Base-by-base conservation (phyloP, 2,329 filamentous ascomycete species). In the Thelonectria rubi region DNA sequence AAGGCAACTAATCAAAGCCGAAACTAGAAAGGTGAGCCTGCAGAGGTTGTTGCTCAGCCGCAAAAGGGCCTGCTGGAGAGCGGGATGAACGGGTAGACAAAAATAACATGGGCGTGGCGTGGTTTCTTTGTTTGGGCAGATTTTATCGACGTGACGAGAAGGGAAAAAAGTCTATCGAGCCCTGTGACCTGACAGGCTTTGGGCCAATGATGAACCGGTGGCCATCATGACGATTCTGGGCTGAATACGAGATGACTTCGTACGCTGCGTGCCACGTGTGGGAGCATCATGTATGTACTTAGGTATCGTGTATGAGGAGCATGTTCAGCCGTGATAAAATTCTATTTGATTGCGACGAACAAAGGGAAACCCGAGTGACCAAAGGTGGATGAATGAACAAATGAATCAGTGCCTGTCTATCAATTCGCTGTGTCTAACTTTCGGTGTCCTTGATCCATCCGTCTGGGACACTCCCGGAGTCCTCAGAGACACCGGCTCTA, bases 181-280 rank as follows among this genome's bases (percentile, higher is more conserved):
- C 32, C 58, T 40, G 54, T 55, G 52, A 56, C 54, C 45, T 45
- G 45, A 45, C 53, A 49, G 53, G 17, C 42, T 50, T 32, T 47
- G 18, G 46, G 17, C 54, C 54, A 56, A 50, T 56, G 17, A 34
- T 43, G 45, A 18, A 34, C 42, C 9, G 20, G 46, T 50, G 46
- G 54, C 37, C n/a, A 56, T 42, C 21, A 48, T 49, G 34, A 53
- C 48, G 58, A 24, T 53, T 52, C 58, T 48, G 30, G 53, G 46
- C 26, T 46, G 58, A 32, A 61, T 56, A 61, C 58, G 58, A 56
- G 47, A 53, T n/a, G 15, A 37, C 46, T 43, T 47, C 42, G 37
- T 52, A 52, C 55, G 18, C 10, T 43, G 21, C 6, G 46, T 45
- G 54, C 54, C 54, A 40, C 54, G 47, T 43, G 37, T 50, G 46